These are phyloP conservation scores for Rhododendron molle DNA, from an alignment of 148 eudicot species.

Conservation along the genomic window DNA sequence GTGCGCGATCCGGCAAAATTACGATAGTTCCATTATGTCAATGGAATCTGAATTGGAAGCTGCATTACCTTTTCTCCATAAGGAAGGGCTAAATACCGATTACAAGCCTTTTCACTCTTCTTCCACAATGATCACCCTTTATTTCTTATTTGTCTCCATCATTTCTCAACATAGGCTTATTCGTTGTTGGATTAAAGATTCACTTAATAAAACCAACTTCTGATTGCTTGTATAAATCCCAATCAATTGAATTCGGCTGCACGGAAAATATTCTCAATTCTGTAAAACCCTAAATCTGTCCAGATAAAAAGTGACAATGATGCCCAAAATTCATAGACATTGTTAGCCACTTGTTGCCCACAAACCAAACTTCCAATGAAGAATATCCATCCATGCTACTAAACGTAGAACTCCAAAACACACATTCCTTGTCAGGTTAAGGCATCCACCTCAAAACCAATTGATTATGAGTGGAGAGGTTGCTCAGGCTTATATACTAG, in stretches of 20 bases:
- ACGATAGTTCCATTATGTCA: background rate
- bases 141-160: background rate
- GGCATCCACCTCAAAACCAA: no score
- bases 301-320: background rate
- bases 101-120: background rate
- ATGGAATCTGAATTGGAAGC: background rate
- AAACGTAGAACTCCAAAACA: background rate
- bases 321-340: background rate
- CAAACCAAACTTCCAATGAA: background rate
- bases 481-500: no score
- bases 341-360: background rate
- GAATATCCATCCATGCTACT: background rate
- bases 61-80: background rate
- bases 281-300: background rate
- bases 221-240: background rate
- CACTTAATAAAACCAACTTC: background rate
- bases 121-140: background rate
- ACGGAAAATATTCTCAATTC: background rate
- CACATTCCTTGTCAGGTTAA: background rate
- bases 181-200: background rate
- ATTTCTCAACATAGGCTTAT: background rate
- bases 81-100: background rate
- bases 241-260: background rate
- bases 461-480: no score
- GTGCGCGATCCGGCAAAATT: background rate